Percentiles rank a stretch among this genome's conserved stretches.
phyloP scores from a whole-genome alignment of 306 rosid species.

The Citrullus amarus region DNA sequence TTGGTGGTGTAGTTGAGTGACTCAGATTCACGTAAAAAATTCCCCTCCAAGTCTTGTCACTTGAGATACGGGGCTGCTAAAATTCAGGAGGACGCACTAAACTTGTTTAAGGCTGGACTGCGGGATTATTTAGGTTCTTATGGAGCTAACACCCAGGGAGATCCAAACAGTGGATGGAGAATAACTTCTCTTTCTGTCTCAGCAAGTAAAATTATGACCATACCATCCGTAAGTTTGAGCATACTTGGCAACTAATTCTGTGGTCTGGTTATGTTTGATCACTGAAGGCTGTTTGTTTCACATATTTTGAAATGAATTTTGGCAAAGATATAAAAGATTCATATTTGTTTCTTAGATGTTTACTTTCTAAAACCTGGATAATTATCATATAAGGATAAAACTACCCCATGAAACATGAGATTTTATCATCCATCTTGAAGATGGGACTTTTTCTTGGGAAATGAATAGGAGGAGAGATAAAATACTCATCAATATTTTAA shows the following conservation, averaged over 20 bases:
- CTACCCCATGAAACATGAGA: too few relatives aligned
- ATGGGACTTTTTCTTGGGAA: too few relatives aligned
- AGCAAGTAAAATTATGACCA: slow-evolving; percentile 74
- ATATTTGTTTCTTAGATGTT: too few relatives aligned
- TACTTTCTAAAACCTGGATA: too few relatives aligned
- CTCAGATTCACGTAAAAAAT: slow-evolving; percentile 58
- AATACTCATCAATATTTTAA: too few relatives aligned
- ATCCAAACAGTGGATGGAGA: slow-evolving; percentile 50
- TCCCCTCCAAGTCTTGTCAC: slow-evolving; percentile 92
- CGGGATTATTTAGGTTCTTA: slow-evolving; percentile 53
- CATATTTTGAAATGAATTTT: too few relatives aligned
- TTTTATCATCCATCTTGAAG: too few relatives aligned
- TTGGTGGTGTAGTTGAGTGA: slow-evolving; percentile 44
- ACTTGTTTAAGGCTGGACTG: slow-evolving; percentile 70
- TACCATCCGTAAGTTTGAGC: slow-evolving; percentile 68
- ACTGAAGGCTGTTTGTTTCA: neutral
- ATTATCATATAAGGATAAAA: too few relatives aligned
- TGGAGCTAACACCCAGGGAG: slow-evolving; percentile 33
- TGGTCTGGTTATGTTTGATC: neutral
- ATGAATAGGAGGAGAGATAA: too few relatives aligned
- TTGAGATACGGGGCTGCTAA: slow-evolving; percentile 70
- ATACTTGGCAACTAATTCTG: slow-evolving; percentile 9
- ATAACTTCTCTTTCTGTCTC: slow-evolving; percentile 72
- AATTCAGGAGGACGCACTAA: slow-evolving; percentile 89
- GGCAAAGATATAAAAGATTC: too few relatives aligned